Conservation (phyloP, 2,329 filamentous ascomycete species). For the Sphaerulina vaccinii region DNA sequence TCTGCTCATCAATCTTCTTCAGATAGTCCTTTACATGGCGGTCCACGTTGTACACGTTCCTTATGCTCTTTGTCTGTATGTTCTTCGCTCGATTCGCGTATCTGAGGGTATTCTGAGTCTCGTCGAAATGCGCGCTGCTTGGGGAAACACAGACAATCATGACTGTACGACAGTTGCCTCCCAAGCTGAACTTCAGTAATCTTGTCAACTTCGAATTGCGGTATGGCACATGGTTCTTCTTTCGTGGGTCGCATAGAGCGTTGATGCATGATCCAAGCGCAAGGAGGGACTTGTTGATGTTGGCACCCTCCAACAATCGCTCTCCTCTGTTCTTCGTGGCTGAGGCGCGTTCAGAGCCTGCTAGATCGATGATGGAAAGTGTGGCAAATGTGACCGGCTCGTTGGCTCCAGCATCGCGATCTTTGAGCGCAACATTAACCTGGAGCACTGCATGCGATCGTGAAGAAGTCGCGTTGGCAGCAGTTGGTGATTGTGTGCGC, state of each 20-base stretch:
- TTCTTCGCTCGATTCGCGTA: conserved; percentile 99
- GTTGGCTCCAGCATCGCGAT: conserved; percentile 85
- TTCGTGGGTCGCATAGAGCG: conserved; percentile 87
- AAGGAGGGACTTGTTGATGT: conserved; percentile 98
- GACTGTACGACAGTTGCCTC: conserved; percentile 97
- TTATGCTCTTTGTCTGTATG: conserved; percentile 98
- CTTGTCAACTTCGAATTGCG: conserved; percentile 96
- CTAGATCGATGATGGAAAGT: conserved; percentile 94
- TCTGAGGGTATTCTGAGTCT: conserved; percentile 95
- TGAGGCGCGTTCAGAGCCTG: conserved; percentile 91
- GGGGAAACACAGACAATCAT: conserved; percentile 99
- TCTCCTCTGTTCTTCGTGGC: conserved; percentile 96
- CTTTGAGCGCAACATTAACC: conserved; percentile 93
- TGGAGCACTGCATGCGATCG: conserved; percentile 96
- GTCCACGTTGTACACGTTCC: conserved; percentile 98
- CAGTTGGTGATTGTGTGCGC: conserved; percentile 92
- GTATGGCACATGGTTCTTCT: conserved; percentile 92
- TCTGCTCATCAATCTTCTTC: conserved; percentile 98
- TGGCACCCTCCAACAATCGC: conserved; percentile 86
- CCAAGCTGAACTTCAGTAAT: conserved; percentile 92
- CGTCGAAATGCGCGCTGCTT: conserved; percentile 93
- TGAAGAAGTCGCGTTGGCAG: conserved; percentile 95
- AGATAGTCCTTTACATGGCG: conserved; percentile 98
- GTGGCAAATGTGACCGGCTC: conserved; percentile 98
- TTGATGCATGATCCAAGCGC: conserved; percentile 97